A percentile compares a stretch with the other conserved stretches of the same genome.
phyloP scores from a whole-genome alignment of 129 eudicot genomes.

The Lonicera japonica region DNA sequence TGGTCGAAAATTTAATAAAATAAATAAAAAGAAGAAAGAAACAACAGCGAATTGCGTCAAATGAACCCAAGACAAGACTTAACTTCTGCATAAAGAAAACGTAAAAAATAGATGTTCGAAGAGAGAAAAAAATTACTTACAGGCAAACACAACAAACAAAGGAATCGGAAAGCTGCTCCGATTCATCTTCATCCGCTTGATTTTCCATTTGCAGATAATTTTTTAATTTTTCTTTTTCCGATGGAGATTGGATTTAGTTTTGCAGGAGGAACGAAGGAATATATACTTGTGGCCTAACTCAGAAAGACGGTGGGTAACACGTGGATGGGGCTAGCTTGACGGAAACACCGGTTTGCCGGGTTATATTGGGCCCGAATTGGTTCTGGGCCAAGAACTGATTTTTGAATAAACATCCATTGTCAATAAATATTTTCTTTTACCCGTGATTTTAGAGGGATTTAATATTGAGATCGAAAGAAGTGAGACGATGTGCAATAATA shows the following conservation, averaged over 20 bases:
- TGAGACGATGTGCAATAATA: no score
- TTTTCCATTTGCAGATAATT: constrained; percentile 20
- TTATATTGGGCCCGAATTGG: no score
- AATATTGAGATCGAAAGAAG: no score
- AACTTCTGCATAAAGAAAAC: no score
- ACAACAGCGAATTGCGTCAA: neutral
- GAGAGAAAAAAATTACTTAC: constrained; percentile 18
- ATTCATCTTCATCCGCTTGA: constrained; percentile 20
- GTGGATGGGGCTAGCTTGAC: neutral
- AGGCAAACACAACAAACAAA: constrained; percentile 65
- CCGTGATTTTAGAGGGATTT: no score
- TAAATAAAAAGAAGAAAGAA: no score
- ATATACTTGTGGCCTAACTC: neutral
- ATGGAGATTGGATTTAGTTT: neutral
- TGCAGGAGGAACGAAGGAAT: neutral
- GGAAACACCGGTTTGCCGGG: no score
- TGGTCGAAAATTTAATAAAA: no score
- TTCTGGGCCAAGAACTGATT: no score
- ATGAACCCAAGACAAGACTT: neutral
- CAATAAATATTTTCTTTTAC: no score
- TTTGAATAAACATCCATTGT: no score
- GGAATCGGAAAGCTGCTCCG: constrained; percentile 44
- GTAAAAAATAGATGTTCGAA: neutral
- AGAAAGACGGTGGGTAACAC: neutral
- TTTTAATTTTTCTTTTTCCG: constrained; percentile 3